Conservation (phyloP, 192 early-diverging fungal species). For the Geranomyces michiganensis region DNA sequence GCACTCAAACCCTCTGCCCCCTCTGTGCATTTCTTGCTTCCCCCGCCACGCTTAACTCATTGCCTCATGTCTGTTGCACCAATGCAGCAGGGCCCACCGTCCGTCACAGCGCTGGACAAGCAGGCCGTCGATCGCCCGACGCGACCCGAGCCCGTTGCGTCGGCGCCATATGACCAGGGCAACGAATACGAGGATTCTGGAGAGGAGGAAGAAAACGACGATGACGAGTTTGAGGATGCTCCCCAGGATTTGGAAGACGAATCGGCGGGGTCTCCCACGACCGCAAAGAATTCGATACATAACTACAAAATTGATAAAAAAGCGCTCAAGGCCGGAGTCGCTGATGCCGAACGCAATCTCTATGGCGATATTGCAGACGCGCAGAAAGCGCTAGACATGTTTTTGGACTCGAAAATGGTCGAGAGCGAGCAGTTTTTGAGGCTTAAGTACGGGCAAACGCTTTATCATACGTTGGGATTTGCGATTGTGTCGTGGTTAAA, state of each 20-base stretch:
- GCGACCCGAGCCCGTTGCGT: neutral
- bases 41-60: no score
- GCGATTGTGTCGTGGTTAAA: constrained; percentile 71
- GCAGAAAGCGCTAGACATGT: constrained; percentile 69
- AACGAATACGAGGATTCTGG: neutral
- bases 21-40: no score
- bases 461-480: constrained; percentile 76
- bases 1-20: no score
- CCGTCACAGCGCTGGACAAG: neutral
- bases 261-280: neutral
- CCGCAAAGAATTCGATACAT: neutral
- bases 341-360: constrained; percentile 27
- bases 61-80: neutral
- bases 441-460: constrained; percentile 49
- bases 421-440: constrained; percentile 65
- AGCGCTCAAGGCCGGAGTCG: constrained; percentile 23
- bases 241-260: neutral
- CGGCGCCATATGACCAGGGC: neutral
- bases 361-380: constrained; percentile 60
- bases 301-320: constrained; percentile 12
- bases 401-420: constrained; percentile 76
- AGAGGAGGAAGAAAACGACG: constrained; percentile 8
- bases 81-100: neutral
- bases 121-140: neutral
- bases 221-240: constrained; percentile 23